Conservation (phyloP, 768 basidiomycete species). For the Lactarius deliciosus region DNA sequence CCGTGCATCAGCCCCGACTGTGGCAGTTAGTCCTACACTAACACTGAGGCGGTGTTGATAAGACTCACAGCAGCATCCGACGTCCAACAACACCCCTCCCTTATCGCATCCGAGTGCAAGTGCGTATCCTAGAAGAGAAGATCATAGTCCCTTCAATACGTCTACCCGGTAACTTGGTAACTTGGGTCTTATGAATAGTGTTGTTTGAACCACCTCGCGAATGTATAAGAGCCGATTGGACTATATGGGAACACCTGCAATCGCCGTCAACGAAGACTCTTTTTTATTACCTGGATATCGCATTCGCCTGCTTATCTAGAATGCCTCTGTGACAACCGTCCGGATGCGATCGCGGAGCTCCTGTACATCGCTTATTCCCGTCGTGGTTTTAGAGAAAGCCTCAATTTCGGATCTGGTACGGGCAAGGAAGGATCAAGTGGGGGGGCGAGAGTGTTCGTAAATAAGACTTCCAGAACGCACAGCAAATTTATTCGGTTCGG, state of each 20-base stretch:
- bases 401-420: slow-evolving; percentile 15
- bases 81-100: slow-evolving; percentile 44
- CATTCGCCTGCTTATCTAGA: not conserved
- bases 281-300: not conserved
- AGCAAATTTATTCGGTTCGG: not conserved
- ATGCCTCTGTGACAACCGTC: slow-evolving; percentile 19
- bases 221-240: slow-evolving; percentile 35
- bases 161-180: too few relatives aligned
- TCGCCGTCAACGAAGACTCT: not conserved
- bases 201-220: slow-evolving; percentile 29
- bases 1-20: slow-evolving; percentile 45
- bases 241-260: slow-evolving; percentile 36
- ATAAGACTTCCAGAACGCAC: not conserved
- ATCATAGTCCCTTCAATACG: slow-evolving; percentile 31
- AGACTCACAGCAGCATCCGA: slow-evolving; percentile 46
- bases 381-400: slow-evolving; percentile 17
- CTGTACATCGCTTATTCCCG: slow-evolving; percentile 6
- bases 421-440: slow-evolving; percentile 17
- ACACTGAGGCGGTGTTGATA: not conserved
- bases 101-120: slow-evolving; percentile 39
- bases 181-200: not conserved
- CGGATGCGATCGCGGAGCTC: slow-evolving; percentile 19
- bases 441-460: not conserved
- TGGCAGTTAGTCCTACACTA: not conserved
- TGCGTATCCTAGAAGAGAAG: slow-evolving; percentile 33